Conservation (phyloP, 345 rosid species). For the Eucalyptus dawsonii region DNA sequence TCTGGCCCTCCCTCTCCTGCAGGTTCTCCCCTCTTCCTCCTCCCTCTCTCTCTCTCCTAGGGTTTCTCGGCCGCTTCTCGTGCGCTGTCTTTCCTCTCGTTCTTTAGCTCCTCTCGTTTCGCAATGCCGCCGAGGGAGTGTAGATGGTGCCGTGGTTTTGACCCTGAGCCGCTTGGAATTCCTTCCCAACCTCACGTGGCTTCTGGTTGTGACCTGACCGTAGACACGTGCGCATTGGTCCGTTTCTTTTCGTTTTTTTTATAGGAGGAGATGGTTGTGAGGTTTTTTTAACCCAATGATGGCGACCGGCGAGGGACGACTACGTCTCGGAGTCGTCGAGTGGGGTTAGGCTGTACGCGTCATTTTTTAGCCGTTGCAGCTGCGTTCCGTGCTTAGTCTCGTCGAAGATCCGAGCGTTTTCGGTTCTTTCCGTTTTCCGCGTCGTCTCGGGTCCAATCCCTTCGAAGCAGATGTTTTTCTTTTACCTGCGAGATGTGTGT, state of each 20-base stretch:
- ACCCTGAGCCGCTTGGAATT: neutral
- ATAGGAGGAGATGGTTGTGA: too few relatives aligned
- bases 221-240: neutral
- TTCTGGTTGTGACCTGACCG: neutral
- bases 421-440: neutral
- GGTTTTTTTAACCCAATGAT: neutral
- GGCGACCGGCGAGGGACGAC: too few relatives aligned
- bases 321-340: too few relatives aligned
- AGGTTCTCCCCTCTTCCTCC: slow-evolving; percentile 10
- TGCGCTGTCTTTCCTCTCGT: neutral
- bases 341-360: neutral
- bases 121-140: neutral
- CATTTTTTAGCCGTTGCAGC: neutral
- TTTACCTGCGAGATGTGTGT: neutral
- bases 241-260: neutral
- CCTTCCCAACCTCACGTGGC: too few relatives aligned
- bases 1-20: slow-evolving; percentile 24
- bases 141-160: neutral
- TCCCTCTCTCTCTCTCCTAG: neutral
- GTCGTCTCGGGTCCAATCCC: neutral
- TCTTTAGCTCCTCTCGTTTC: neutral
- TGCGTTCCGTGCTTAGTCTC: neutral
- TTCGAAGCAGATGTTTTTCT: neutral
- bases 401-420: neutral
- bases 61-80: neutral